Conservation (phyloP, 2,329 filamentous ascomycete species). For the Diaporthe ilicicola region DNA sequence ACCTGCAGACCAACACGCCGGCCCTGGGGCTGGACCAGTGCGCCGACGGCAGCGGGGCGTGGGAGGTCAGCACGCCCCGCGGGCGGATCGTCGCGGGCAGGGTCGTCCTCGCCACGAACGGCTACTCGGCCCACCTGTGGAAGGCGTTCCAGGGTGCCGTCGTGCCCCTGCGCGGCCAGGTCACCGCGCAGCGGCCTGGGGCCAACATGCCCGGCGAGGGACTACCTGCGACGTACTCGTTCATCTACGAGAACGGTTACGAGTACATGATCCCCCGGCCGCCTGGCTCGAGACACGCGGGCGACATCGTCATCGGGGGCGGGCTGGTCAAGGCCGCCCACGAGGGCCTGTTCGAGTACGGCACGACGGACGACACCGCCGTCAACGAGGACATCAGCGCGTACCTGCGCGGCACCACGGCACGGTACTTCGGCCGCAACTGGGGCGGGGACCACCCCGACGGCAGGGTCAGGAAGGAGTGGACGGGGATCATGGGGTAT, state of each 20-base stretch:
- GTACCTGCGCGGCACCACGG: conserved; percentile 53
- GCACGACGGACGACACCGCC: conserved; percentile 63
- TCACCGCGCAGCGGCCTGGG: conserved; percentile 52
- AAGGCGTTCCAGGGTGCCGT: conserved; percentile 55
- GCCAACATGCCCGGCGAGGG: conserved; percentile 46
- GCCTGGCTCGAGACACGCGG: conserved; percentile 49
- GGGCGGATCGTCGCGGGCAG: conserved; percentile 51
- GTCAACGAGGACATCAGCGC: conserved; percentile 59
- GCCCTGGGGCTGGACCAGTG: conserved; percentile 42
- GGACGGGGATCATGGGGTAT: conserved; percentile 67
- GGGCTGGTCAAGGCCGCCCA: conserved; percentile 54
- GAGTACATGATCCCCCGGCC: conserved; percentile 73
- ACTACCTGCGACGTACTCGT: conserved; percentile 64
- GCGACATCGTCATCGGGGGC: conserved; percentile 70
- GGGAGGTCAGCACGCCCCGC: conserved; percentile 51
- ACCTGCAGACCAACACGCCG: conserved; percentile 62
- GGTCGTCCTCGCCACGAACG: conserved; percentile 63
- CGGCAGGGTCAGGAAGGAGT: conserved; percentile 54
- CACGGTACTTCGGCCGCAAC: conserved; percentile 59
- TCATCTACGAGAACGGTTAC: conserved; percentile 68
- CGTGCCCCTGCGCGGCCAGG: conserved; percentile 59
- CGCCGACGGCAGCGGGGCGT: conserved; percentile 38
- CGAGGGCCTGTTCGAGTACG: conserved; percentile 57
- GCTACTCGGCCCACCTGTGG: conserved; percentile 56
- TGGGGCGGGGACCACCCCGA: conserved; percentile 55